Evolutionary conservation across 495 filamentous ascomycete genomes (phyloP).

Genomic region (Pyronema omphalodes): DNA sequence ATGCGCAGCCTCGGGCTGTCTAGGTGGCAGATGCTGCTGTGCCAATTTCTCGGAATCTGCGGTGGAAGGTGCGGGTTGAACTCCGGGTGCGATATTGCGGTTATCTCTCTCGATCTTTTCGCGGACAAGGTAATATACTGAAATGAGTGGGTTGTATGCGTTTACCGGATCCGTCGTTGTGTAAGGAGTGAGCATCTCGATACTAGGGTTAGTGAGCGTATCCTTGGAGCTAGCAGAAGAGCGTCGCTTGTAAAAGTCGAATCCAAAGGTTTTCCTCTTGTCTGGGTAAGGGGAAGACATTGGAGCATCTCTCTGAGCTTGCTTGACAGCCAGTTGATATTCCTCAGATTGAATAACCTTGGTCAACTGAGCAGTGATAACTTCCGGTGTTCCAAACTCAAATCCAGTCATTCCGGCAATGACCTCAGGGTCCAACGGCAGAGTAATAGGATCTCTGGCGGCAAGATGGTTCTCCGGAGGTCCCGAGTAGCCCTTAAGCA

Average conservation of each 20-base stretch:
- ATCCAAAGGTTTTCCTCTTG: constrained; percentile 70
- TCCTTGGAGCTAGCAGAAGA: constrained; percentile 77
- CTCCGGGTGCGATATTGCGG: constrained; percentile 9
- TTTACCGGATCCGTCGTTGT: constrained; percentile 63
- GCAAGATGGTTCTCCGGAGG: constrained; percentile 85
- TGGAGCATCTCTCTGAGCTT: constrained; percentile 44
- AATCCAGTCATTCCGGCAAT: constrained; percentile 93
- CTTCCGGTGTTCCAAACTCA: constrained; percentile 78
- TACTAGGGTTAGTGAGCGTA: constrained; percentile 68
- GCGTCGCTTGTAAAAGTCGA: constrained; percentile 92
- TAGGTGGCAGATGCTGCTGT: constrained; percentile 13
- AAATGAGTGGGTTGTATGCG: constrained; percentile 80
- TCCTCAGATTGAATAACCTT: constrained; percentile 77
- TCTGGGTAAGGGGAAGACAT: constrained; percentile 47
- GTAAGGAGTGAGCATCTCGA: constrained; percentile 64
- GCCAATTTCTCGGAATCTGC: constrained; percentile 15
- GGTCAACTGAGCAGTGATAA: constrained; percentile 62
- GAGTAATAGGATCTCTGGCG: constrained; percentile 58
- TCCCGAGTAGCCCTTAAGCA: constrained; percentile 74
- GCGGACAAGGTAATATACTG: constrained; percentile 86
- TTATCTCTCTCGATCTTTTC: constrained; percentile 83
- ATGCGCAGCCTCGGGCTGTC: constrained; percentile 61
- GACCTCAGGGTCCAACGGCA: constrained; percentile 68
- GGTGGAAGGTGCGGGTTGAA: constrained; percentile 13
- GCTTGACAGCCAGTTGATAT: constrained; percentile 61